Evolutionary conservation across 1,139 yeast species (phyloP), one percentile per base, ranked within the genome.

Genomic region (Tardiomyces digboiensis): DNA sequence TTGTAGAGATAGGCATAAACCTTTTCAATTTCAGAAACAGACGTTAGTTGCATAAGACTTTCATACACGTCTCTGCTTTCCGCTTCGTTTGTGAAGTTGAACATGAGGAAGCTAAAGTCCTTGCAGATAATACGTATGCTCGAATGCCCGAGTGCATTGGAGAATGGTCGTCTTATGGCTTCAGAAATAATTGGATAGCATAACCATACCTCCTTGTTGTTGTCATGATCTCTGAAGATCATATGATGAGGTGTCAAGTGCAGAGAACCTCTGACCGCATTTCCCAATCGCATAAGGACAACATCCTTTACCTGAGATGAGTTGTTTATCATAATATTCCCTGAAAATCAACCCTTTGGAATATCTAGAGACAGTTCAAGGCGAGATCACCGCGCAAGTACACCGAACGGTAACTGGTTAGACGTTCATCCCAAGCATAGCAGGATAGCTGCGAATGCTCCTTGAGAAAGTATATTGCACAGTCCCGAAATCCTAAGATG

Each of bases 201-300:
- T 29, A 88, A 75, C 98, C 98, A 91, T 19, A 87, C 75, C 59
- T 91, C 97, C 48, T 80, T 56, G 26, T 67, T 33, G 68, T 65
- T 23, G 61, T 62, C 44, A 50, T 53, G n/a, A 50, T 61, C 70
- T 45, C 75, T 76, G 62, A 89, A 89, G 20, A 91, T 91, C 57
- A 91, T 69, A 66, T 91, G 98, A 61, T 82, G 89, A 1, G 89
- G 78, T 1, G 95, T 85, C 45, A 91, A 66, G 51, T 85, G 84
- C 37, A 91, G 67, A 5, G 82, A 75, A 1, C 97, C 98, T 7
- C 64, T 64, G 26, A 76, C 67, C 39, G 77, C 68, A 44, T 68
- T 70, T 14, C 97, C 97, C 47, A 85, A 72, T 50, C 87, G 76
- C 52, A 78, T 77, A 44, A 87, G 70, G 19, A 77, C 69, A 44